phyloP scores from a whole-genome alignment of 768 basidiomycete genomes.

The Mycena indigotica region DNA sequence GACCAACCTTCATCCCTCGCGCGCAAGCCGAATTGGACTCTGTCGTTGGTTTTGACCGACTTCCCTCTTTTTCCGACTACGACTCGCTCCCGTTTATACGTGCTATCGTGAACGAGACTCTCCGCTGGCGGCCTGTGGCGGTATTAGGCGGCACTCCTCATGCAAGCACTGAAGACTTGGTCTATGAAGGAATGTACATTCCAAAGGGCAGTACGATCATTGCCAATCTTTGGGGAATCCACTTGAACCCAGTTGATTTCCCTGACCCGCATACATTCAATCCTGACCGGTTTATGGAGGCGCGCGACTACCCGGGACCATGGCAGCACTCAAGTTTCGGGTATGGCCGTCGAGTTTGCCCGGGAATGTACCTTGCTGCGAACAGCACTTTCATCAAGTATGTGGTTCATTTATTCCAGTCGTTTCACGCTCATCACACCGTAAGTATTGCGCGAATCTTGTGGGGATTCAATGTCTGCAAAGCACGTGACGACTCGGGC shows the following conservation, averaged over 20 bases:
- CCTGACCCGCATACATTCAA: conserved; percentile 21
- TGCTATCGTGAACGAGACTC: conserved; percentile 42
- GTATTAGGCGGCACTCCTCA: conserved; percentile 40
- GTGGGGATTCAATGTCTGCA: conserved; percentile 19
- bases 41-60: conserved; percentile 37
- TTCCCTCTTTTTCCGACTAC: conserved; percentile 41
- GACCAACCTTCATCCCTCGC: conserved; percentile 33
- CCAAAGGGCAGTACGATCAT: conserved; percentile 41
- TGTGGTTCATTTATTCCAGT: not conserved
- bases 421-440: not conserved
- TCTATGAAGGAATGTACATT: conserved; percentile 42
- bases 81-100: conserved; percentile 38
- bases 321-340: conserved; percentile 25
- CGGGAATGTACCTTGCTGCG: conserved; percentile 12
- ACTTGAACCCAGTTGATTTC: conserved; percentile 19
- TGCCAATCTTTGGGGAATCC: conserved; percentile 33
- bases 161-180: conserved; percentile 40
- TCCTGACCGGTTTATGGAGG: conserved; percentile 21
- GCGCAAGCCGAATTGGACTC: conserved; percentile 44
- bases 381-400: conserved; percentile 21
- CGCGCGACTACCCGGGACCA: conserved; percentile 21
- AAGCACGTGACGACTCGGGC: conserved; percentile 15
- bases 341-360: conserved; percentile 20
- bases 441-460: conserved; percentile 21
- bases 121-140: conserved; percentile 39